A percentile compares a stretch with the other conserved stretches of the same genome.
phyloP scores from a whole-genome alignment of 2,329 filamentous ascomycete genomes.

The Exophiala spinifera region DNA sequence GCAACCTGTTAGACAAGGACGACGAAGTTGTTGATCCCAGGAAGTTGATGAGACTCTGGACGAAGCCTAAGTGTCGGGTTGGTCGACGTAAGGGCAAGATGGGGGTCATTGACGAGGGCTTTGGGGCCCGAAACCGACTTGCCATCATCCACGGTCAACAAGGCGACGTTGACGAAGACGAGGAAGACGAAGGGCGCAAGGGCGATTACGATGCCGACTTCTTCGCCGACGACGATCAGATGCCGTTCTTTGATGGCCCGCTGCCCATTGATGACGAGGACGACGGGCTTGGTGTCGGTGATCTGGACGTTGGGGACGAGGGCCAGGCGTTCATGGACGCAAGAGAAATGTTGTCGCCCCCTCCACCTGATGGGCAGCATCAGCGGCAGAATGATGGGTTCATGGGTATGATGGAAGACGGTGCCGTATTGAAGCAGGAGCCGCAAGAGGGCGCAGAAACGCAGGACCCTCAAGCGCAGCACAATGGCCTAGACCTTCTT shows the following conservation, averaged over 20 bases:
- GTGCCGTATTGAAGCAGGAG: too few species aligned
- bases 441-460: too few species aligned
- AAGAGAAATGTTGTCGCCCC: conserved; percentile 45
- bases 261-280: conserved; percentile 47
- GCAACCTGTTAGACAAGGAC: conserved; percentile 81
- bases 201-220: conserved; percentile 96
- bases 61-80: conserved; percentile 89
- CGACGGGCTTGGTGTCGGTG: conserved; percentile 29
- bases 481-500: conserved; percentile 31
- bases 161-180: conserved; percentile 7
- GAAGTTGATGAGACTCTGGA: conserved; percentile 81
- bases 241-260: conserved; percentile 42
- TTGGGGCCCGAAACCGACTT: conserved; percentile 68
- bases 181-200: conserved; percentile 48
- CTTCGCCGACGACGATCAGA: conserved; percentile 70
- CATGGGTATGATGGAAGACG: too few species aligned
- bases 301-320: conserved; percentile 16
- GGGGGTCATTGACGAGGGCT: conserved; percentile 88
- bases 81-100: conserved; percentile 62
- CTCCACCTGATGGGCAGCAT: conserved; percentile 31
- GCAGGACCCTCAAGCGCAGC: conserved; percentile 11
- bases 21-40: conserved; percentile 98
- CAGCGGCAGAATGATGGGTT: not conserved
- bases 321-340: conserved; percentile 46
- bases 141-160: conserved; percentile 50